Conservation (phyloP, 2,329 filamentous ascomycete species). For the Periconia macrospinosa region DNA sequence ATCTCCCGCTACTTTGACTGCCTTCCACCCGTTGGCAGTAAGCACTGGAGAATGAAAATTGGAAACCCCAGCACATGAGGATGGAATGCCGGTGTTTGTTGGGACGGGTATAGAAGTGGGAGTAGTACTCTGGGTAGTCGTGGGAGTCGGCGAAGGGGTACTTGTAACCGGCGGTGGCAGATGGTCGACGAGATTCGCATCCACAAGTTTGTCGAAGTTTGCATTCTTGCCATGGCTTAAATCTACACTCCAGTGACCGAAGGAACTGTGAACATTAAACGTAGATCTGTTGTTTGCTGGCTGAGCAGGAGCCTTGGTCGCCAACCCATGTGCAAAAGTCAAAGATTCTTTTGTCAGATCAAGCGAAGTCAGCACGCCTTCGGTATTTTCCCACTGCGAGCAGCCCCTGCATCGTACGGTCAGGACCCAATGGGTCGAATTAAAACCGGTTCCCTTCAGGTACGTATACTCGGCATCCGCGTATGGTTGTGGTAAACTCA, state of each 20-base stretch:
- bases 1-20: slow-evolving; percentile 43
- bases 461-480: slow-evolving; percentile 30
- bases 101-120: slow-evolving; percentile 12
- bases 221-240: slow-evolving; percentile 25
- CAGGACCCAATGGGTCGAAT: slow-evolving; percentile 35
- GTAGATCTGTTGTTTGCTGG: slow-evolving; percentile 34
- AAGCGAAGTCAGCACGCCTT: slow-evolving; percentile 23
- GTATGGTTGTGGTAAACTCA: slow-evolving; percentile 32
- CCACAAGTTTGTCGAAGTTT: slow-evolving; percentile 26
- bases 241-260: slow-evolving; percentile 31
- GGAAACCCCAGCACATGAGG: slow-evolving; percentile 20
- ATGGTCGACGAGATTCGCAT: slow-evolving; percentile 22
- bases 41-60: slow-evolving; percentile 18
- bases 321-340: slow-evolving; percentile 28
- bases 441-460: slow-evolving; percentile 34
- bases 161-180: slow-evolving; percentile 13
- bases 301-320: slow-evolving; percentile 19
- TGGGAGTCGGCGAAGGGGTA: slow-evolving; percentile 3
- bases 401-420: slow-evolving; percentile 35
- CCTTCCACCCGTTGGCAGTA: slow-evolving; percentile 30
- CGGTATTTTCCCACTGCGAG: slow-evolving; percentile 30
- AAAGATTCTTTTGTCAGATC: slow-evolving; percentile 18
- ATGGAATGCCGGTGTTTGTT: slow-evolving; percentile 20
- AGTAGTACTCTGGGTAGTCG: slow-evolving; percentile 8
- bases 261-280: slow-evolving; percentile 32